These are phyloP conservation scores for Trichoderma sp. DNA, from an alignment of 2,329 filamentous ascomycete species.

Conservation along the genomic window DNA sequence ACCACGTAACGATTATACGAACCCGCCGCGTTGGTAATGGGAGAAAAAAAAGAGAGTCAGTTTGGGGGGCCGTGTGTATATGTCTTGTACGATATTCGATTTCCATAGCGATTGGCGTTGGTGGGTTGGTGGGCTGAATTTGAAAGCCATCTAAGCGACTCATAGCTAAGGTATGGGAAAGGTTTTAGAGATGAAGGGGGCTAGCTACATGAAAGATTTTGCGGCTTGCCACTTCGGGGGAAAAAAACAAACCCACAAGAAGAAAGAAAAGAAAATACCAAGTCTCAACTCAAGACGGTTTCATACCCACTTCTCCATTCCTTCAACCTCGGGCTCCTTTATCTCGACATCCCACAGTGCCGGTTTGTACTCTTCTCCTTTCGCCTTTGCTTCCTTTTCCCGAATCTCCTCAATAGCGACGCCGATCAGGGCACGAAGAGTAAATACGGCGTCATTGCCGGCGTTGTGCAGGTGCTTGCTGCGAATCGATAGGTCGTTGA, in stretches of 20 bases:
- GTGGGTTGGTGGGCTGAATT: conserved; percentile 25
- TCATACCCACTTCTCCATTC: conserved; percentile 13
- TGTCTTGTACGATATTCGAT: conserved; percentile 39
- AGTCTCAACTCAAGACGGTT: conserved; percentile 22
- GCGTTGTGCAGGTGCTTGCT: conserved; percentile 77
- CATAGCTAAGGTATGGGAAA: conserved; percentile 14
- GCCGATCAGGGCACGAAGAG: conserved; percentile 68
- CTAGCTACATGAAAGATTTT: conserved; percentile 1
- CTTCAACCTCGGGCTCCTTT: not conserved
- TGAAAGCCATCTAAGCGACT: conserved; percentile 24
- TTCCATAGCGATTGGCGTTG: conserved; percentile 48
- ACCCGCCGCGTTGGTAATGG: not conserved
- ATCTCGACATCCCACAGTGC: not conserved
- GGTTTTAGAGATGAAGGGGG: not conserved
- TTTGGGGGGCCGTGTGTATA: conserved; percentile 23
- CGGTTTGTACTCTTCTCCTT: conserved; percentile 23
- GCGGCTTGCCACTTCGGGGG: not conserved
- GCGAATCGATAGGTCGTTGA: conserved; percentile 62
- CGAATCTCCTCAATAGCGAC: conserved; percentile 31
- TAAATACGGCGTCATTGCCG: conserved; percentile 82
- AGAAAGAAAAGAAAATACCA: not conserved
- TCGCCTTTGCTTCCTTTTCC: conserved; percentile 24
- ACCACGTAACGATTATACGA: not conserved
- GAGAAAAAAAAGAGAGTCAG: not conserved
- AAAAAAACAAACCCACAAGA: not conserved